Conservation (phyloP, 1,284 basidiomycete species). For the Apiotrichum sp. region DNA sequence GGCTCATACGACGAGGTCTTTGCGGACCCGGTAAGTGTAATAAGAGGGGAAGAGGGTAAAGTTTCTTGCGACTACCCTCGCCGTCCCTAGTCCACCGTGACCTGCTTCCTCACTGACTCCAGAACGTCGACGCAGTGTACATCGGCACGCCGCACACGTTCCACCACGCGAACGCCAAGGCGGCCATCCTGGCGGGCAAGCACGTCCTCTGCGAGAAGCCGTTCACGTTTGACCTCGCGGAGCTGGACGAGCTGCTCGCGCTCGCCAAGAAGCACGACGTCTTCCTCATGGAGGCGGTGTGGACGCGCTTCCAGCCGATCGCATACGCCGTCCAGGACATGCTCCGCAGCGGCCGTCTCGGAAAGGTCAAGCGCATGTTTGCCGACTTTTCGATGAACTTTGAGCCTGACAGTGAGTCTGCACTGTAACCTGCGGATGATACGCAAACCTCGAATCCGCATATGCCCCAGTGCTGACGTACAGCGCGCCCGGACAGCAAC, state of each 20-base stretch:
- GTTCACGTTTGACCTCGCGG: slow-evolving; percentile 50
- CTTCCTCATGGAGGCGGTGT: slow-evolving; percentile 73
- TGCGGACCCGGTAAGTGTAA: slow-evolving; percentile 55
- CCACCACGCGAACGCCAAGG: slow-evolving; percentile 73
- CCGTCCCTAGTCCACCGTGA: no score
- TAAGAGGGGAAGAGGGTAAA: not conserved
- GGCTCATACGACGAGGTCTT: slow-evolving; percentile 74
- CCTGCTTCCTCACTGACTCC: not conserved
- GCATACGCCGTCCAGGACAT: slow-evolving; percentile 42
- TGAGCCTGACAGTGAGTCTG: slow-evolving; percentile 59
- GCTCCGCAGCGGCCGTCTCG: slow-evolving; percentile 41
- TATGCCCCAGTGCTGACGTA: not conserved
- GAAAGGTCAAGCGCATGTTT: slow-evolving; percentile 48
- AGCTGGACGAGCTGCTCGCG: slow-evolving; percentile 57
- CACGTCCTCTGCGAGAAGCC: slow-evolving; percentile 80
- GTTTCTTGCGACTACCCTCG: no score
- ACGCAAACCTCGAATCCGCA: not conserved
- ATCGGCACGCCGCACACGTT: slow-evolving; percentile 81
- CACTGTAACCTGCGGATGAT: no score
- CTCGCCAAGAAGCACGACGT: slow-evolving; percentile 69
- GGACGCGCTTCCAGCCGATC: slow-evolving; percentile 47
- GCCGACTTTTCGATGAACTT: slow-evolving; percentile 71
- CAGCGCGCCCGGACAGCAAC: slow-evolving; percentile 46
- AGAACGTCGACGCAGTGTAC: slow-evolving; percentile 75
- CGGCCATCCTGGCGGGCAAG: slow-evolving; percentile 71